Conservation (phyloP, 1,284 basidiomycete species). For the Lentinula novae-zelandiae region DNA sequence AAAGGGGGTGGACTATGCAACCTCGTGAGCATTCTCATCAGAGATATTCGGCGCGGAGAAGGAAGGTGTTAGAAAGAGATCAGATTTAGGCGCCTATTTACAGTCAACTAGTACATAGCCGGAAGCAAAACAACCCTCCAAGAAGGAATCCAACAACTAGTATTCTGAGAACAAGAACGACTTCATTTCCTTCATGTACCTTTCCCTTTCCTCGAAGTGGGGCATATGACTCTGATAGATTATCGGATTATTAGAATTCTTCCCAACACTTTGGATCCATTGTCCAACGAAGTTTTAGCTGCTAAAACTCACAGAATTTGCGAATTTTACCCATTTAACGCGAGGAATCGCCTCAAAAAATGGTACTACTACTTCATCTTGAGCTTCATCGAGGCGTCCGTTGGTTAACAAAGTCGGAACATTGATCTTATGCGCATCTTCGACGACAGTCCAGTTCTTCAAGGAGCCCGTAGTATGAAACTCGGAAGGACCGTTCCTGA, state of each 20-base stretch:
- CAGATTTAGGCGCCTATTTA: too few species aligned
- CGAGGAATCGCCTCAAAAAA: constrained; percentile 41
- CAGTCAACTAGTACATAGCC: too few species aligned
- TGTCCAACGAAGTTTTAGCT: too few species aligned
- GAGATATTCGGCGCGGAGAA: too few species aligned
- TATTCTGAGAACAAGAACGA: constrained; percentile 30
- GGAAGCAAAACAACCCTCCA: too few species aligned
- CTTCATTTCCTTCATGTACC: constrained; percentile 37
- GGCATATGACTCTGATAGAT: constrained; percentile 36
- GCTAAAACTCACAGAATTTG: constrained; percentile 23
- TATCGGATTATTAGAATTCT: too few species aligned
- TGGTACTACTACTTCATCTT: constrained; percentile 39
- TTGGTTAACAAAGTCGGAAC: constrained; percentile 49
- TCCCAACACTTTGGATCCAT: background rate
- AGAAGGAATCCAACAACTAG: background rate
- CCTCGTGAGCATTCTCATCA: too few species aligned
- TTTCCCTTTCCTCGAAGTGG: constrained; percentile 43
- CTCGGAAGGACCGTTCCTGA: constrained; percentile 10
- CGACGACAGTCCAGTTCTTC: constrained; percentile 19
- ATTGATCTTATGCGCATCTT: constrained; percentile 41
- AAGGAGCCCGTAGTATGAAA: constrained; percentile 2
- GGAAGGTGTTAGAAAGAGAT: too few species aligned
- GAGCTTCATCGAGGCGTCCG: constrained; percentile 47
- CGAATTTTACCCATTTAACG: constrained; percentile 47
- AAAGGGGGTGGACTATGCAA: too few species aligned